Evolutionary conservation across 1,284 basidiomycete genomes (phyloP).

Genomic region (Puccinia hordei): DNA sequence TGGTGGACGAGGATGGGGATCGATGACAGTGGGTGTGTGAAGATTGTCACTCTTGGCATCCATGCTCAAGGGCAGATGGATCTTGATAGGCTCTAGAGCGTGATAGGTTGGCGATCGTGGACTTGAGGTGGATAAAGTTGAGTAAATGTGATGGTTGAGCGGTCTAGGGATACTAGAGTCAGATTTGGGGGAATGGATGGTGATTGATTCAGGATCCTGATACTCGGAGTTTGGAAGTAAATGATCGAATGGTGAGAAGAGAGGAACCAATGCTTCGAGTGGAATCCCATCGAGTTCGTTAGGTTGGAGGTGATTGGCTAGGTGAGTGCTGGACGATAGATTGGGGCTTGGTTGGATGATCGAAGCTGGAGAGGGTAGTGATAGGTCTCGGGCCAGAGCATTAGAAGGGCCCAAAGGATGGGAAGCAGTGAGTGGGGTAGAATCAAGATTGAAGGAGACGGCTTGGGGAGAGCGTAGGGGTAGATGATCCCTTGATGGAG

Average conservation of each 20-base stretch:
- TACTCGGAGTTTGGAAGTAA: conserved; percentile 18
- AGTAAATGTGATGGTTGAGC: conserved; percentile 5
- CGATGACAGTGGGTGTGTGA: conserved; percentile 9
- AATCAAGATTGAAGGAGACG: conserved; percentile 23
- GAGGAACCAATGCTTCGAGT: conserved; percentile 47
- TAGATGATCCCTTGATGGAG: not conserved
- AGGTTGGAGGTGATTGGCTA: not conserved
- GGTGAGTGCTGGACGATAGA: not conserved
- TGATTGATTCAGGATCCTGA: conserved; percentile 17
- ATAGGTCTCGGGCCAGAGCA: conserved; percentile 68
- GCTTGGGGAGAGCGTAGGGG: conserved; percentile 16
- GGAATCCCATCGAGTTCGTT: conserved; percentile 24
- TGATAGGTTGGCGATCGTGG: not conserved
- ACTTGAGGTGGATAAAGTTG: not conserved
- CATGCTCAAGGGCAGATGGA: conserved; percentile 20
- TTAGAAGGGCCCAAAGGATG: not conserved
- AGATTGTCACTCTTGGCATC: conserved; percentile 15
- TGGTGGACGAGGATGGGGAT: conserved; percentile 6
- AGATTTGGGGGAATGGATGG: conserved; percentile 27
- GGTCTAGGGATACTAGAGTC: not conserved
- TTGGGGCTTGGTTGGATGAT: conserved; percentile 8
- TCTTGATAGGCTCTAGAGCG: conserved; percentile 2
- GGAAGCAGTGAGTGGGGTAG: not conserved
- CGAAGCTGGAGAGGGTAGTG: conserved; percentile 2
- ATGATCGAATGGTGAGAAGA: conserved; percentile 40